Evolutionary conservation across 345 rosid genomes (phyloP).

Genomic region (Salix purpurea): DNA sequence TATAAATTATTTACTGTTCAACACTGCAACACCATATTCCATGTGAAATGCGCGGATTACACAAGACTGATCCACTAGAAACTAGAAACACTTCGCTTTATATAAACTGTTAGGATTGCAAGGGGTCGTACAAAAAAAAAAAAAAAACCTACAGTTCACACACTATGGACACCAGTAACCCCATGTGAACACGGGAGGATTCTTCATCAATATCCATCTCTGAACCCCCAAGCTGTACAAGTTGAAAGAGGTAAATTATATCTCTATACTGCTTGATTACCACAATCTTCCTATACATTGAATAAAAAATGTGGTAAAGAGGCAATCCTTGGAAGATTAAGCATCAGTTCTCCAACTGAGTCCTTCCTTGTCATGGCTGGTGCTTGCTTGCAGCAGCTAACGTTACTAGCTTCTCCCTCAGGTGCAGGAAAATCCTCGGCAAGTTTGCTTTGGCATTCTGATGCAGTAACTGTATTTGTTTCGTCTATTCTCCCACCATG

Average conservation of each 20-base stretch:
- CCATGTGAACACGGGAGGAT: not conserved
- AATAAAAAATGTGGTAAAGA: constrained; percentile 90
- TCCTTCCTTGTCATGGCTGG: constrained; percentile 78
- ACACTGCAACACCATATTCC: not conserved
- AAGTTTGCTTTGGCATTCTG: constrained; percentile 1
- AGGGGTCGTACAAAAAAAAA: not conserved
- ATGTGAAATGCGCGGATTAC: not conserved
- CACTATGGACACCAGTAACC: not conserved
- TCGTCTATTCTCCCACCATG: constrained; percentile 4
- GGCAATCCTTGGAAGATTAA: constrained; percentile 77
- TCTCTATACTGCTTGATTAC: constrained; percentile 36
- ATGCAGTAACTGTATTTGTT: constrained; percentile 1
- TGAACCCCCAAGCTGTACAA: constrained; percentile 16
- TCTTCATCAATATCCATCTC: constrained; percentile 27
- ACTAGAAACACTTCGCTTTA: not conserved
- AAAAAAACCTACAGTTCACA: not conserved
- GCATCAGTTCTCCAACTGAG: constrained; percentile 68
- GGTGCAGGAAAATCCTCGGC: not conserved
- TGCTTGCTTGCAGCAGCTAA: constrained; percentile 44
- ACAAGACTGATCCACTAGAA: not conserved
- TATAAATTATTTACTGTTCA: not conserved
- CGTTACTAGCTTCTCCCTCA: constrained; percentile 11
- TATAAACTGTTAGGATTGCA: not conserved
- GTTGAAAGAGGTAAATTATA: not conserved
- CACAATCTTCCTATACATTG: constrained; percentile 58